Evolutionary conservation across 2,329 filamentous ascomycete species (phyloP).

Genomic region (Fusarium heterosporum): DNA sequence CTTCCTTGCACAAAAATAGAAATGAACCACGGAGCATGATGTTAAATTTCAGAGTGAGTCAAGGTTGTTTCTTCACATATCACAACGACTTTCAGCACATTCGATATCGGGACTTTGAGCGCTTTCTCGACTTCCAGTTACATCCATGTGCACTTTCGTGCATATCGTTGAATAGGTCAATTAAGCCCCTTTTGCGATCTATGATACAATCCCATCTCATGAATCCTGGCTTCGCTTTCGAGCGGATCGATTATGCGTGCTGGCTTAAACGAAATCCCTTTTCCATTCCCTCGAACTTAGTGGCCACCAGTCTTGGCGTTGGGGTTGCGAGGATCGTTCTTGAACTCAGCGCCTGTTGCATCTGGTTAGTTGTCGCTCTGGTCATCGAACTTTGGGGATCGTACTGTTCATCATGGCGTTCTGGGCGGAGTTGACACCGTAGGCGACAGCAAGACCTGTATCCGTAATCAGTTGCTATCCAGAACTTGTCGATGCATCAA

Average conservation of each 20-base stretch:
- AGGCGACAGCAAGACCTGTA: constrained; percentile 84
- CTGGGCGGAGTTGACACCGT: constrained; percentile 89
- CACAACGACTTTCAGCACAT: constrained; percentile 5
- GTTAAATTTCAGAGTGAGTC: constrained; percentile 86
- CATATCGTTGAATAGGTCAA: constrained; percentile 49
- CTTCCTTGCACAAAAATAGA: constrained; percentile 89
- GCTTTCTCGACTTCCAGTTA: constrained; percentile 3
- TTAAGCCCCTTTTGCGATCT: constrained; percentile 53
- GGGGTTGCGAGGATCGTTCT: constrained; percentile 95
- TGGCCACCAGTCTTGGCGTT: constrained; percentile 62
- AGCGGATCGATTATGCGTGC: constrained; percentile 46
- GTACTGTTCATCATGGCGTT: constrained; percentile 82
- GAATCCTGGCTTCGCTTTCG: constrained; percentile 39
- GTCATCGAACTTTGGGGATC: constrained; percentile 11
- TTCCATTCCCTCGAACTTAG: constrained; percentile 51
- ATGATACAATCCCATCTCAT: constrained; percentile 57
- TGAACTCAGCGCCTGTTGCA: constrained; percentile 85
- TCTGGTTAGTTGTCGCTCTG: constrained; percentile 45
- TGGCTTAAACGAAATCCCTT: constrained; percentile 40
- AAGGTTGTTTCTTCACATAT: constrained; percentile 60
- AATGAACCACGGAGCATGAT: constrained; percentile 73
- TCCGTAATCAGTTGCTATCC: constrained; percentile 45
- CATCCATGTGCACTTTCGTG: constrained; percentile 4
- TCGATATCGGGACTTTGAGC: constrained; percentile 13
- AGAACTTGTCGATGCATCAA: constrained; percentile 37